Evolutionary conservation across 1,284 basidiomycete genomes (phyloP).

Genomic region (Moniliophthora roreri): DNA sequence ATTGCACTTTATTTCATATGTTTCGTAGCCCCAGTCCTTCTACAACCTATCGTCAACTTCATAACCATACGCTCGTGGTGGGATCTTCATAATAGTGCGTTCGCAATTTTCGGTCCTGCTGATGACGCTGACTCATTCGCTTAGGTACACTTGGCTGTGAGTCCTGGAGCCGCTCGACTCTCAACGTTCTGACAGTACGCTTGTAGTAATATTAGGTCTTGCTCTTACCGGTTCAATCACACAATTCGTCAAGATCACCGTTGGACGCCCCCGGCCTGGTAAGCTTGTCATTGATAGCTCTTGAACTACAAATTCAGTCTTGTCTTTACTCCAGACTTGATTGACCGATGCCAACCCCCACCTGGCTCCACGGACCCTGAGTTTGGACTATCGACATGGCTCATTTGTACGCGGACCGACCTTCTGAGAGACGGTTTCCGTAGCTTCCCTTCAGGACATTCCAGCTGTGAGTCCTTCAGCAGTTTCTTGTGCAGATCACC

Average conservation of each 20-base stretch:
- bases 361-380: conserved; percentile 65
- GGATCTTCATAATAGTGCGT: conserved; percentile 81
- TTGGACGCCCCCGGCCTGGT: conserved; percentile 89
- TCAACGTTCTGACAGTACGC: conserved; percentile 19
- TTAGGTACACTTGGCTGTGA: conserved; percentile 66
- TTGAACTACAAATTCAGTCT: not conserved
- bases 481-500: not conserved
- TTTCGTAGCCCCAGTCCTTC: conserved; percentile 62
- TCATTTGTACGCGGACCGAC: conserved; percentile 80
- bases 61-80: conserved; percentile 78
- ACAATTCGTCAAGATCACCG: conserved; percentile 83
- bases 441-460: conserved; percentile 93
- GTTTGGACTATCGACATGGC: conserved; percentile 73
- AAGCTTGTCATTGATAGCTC: conserved; percentile 12
- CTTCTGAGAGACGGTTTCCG: conserved; percentile 83
- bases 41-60: conserved; percentile 70
- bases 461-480: conserved; percentile 56
- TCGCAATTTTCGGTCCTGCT: not conserved
- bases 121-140: conserved; percentile 5
- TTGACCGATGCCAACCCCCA: conserved; percentile 81
- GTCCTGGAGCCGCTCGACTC: conserved; percentile 25
- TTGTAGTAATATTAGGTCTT: conserved; percentile 69
- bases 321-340: conserved; percentile 52
- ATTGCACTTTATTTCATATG: conserved; percentile 68
- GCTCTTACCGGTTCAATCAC: conserved; percentile 81